Base-by-base conservation (phyloP, 148 eudicot genomes). In the Salicornia ramosissima region DNA sequence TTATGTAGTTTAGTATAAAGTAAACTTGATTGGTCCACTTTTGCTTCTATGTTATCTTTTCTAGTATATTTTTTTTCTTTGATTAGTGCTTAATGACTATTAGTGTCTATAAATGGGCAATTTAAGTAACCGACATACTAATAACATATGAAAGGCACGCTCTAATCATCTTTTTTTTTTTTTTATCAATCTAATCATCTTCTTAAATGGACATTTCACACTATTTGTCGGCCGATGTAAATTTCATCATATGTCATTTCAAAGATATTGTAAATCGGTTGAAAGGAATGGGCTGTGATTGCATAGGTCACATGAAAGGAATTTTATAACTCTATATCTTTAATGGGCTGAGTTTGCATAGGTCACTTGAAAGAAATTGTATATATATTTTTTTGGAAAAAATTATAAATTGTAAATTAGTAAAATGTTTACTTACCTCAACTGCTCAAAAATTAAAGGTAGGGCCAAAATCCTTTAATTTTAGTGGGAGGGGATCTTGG, bases 51-150 rank as follows among this genome's bases (percentile, higher is more conserved):
- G 6, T 64, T 13, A 12, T 30, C 22, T 25, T 64, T 25, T 14
- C 2, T 64, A 36, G 8, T 36, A 8, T 49, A 24, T 4, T 29
- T 24, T 24, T 47, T 19, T 21, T 39, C 2, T 42, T 14, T 62
- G 57, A 13, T 69, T 62, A 69, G 33, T 69, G 67, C 51, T 64
- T 64, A 42, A 40, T 63, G 74, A 45, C 74, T 26, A 70, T 62
- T 69, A 1, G 33, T 54, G 21, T 13, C 64, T 2, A 0, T 60
- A 52, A 64, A 62, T 19, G 50, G 66, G 58, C 71, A 19, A 30
- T 59, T 66, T 60, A 63, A 15, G 69, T 18, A 69, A 69, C 79
- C 79, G 79, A 76, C 79, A 76, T 7, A 71, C 25, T 56, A 30
- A 42, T 69, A 34, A 18, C 50, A 29, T 56, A 63, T 69, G 52